Evolutionary conservation across 139 green algal genomes (phyloP).

Genomic region (Asterochloris sp.): DNA sequence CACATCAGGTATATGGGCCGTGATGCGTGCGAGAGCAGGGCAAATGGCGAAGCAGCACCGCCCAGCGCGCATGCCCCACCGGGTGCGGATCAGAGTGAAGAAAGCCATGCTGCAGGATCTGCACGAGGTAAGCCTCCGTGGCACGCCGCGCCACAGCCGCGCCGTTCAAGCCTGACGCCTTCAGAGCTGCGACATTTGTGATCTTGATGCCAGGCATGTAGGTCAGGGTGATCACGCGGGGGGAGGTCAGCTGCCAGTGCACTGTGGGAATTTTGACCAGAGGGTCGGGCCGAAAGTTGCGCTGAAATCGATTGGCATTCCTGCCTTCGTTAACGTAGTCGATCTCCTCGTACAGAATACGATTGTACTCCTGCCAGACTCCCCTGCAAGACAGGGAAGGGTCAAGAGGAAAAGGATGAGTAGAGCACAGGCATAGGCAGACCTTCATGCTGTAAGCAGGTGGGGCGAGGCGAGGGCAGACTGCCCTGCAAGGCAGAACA

Average conservation of each 20-base stretch:
- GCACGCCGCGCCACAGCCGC: constrained; percentile 29
- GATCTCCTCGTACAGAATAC: constrained; percentile 53
- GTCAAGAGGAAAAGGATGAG: no score
- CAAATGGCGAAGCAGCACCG: no score
- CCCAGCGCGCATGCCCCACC: no score
- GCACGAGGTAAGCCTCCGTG: constrained; percentile 53
- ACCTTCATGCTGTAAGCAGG: no score
- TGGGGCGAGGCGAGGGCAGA: background rate
- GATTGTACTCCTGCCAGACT: constrained; percentile 50
- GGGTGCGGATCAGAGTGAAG: constrained; percentile 45
- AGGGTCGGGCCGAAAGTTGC: constrained; percentile 64
- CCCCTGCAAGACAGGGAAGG: constrained; percentile 14
- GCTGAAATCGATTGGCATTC: constrained; percentile 50
- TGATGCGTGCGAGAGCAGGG: no score
- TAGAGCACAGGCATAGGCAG: no score
- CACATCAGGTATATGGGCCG: no score
- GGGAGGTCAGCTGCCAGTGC: constrained; percentile 80
- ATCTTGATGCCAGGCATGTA: constrained; percentile 92
- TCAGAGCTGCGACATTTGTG: constrained; percentile 45
- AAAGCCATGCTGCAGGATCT: constrained; percentile 54
- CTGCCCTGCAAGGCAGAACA: background rate
- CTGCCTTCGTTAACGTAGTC: constrained; percentile 58
- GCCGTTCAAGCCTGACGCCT: constrained; percentile 37
- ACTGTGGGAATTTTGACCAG: constrained; percentile 71
- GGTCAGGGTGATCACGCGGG: constrained; percentile 86